These are phyloP conservation scores for Evernia prunastri DNA, from an alignment of 495 filamentous ascomycete species.

Conservation along the genomic window DNA sequence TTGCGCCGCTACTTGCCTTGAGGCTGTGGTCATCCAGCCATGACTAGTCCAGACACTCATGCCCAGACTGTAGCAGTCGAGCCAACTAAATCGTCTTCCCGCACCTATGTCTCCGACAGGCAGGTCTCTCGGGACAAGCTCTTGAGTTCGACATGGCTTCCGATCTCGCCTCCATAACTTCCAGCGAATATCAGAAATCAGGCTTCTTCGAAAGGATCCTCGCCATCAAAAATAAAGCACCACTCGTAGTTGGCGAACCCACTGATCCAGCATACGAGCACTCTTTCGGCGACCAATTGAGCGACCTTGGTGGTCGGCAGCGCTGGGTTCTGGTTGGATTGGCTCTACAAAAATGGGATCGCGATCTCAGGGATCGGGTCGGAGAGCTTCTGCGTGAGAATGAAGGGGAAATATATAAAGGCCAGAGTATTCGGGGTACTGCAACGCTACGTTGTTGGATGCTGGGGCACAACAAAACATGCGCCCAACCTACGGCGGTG, in stretches of 20 bases:
- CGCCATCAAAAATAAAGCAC: slow-evolving; percentile 4
- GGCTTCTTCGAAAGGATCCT: background rate
- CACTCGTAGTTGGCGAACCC: background rate
- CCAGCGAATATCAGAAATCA: background rate
- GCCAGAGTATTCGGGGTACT: background rate
- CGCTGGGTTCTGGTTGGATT: slow-evolving; percentile 9
- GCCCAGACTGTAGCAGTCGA: background rate
- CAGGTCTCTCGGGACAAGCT: background rate
- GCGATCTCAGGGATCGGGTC: background rate
- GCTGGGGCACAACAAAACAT: slow-evolving; percentile 3
- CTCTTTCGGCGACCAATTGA: slow-evolving; percentile 9
- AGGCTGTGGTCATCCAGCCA: background rate
- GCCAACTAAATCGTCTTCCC: background rate
- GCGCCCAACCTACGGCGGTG: slow-evolving; percentile 11
- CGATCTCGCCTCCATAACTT: slow-evolving; percentile 1
- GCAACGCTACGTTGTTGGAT: slow-evolving; percentile 9
- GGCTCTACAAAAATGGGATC: slow-evolving; percentile 4
- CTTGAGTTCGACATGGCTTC: background rate
- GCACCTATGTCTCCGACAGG: background rate
- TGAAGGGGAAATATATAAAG: slow-evolving; percentile 13
- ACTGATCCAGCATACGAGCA: slow-evolving; percentile 10
- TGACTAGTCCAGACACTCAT: background rate
- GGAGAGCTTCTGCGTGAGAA: background rate
- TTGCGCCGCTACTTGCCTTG: background rate
- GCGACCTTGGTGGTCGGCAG: slow-evolving; percentile 1